Conservation (phyloP, 2,329 filamentous ascomycete species). For the Epichloe festucae region DNA sequence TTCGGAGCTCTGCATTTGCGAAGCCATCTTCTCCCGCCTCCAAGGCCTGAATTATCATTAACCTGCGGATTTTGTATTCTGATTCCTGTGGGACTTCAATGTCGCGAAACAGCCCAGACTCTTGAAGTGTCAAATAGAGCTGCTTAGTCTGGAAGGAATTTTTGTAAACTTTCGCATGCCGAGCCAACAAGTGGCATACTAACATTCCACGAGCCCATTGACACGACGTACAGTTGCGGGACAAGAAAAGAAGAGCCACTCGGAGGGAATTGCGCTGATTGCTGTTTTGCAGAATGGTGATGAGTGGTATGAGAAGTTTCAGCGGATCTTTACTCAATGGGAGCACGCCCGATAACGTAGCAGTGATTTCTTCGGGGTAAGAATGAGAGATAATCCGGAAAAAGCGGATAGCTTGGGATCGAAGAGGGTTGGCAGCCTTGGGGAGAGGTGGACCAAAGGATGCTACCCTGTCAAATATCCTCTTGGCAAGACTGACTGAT, state of each 20-base stretch:
- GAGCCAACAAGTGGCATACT: slow-evolving; percentile 7
- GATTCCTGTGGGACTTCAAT: slow-evolving; percentile 8
- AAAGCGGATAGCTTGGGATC: slow-evolving; percentile 13
- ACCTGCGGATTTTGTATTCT: slow-evolving; percentile 17
- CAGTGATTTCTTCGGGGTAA: slow-evolving; percentile 8
- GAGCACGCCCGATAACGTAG: slow-evolving; percentile 11
- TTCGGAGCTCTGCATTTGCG: slow-evolving; percentile 13
- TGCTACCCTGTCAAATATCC: slow-evolving; percentile 10
- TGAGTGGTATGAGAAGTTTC: background rate
- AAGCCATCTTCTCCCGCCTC: slow-evolving; percentile 16
- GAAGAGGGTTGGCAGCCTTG: slow-evolving; percentile 3
- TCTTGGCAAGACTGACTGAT: slow-evolving; percentile 6
- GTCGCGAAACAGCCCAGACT: slow-evolving; percentile 15
- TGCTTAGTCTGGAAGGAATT: slow-evolving; percentile 11
- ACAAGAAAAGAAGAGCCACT: slow-evolving; percentile 7
- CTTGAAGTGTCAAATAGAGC: slow-evolving; percentile 16
- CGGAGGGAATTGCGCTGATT: slow-evolving; percentile 5
- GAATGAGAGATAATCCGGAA: slow-evolving; percentile 11
- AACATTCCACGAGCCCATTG: slow-evolving; percentile 9
- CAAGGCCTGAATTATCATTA: slow-evolving; percentile 15
- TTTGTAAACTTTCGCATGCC: background rate
- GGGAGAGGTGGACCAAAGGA: slow-evolving; percentile 7
- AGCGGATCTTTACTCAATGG: slow-evolving; percentile 13
- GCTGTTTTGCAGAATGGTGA: slow-evolving; percentile 3
- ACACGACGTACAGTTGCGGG: slow-evolving; percentile 1